Conservation (phyloP, 1,284 basidiomycete genomes). For the Austroboletus niveus region DNA sequence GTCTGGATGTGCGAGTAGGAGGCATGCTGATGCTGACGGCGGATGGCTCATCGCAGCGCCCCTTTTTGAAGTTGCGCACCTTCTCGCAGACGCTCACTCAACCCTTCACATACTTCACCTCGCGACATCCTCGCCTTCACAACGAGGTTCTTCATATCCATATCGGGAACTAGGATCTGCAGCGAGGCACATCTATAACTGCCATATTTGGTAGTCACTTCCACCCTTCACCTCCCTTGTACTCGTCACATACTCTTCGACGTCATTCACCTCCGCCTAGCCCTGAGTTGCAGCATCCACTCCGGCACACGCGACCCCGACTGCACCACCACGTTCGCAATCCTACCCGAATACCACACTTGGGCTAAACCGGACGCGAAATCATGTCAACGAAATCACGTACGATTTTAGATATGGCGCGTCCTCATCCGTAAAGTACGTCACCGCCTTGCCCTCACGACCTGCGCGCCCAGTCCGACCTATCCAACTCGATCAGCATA, state of each 20-base stretch:
- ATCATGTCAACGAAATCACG: constrained; percentile 29
- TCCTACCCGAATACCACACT: constrained; percentile 43
- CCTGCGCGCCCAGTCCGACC: constrained; percentile 95
- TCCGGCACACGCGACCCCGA: constrained; percentile 88
- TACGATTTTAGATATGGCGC: constrained; percentile 88
- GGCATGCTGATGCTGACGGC: too few relatives aligned
- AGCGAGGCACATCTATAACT: constrained; percentile 14
- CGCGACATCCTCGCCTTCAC: constrained; percentile 33
- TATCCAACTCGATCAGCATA: constrained; percentile 24
- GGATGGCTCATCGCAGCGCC: neutral
- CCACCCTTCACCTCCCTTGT: neutral
- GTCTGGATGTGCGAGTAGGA: too few relatives aligned
- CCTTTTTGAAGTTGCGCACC: constrained; percentile 36
- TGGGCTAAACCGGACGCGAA: constrained; percentile 11
- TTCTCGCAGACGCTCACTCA: constrained; percentile 17
- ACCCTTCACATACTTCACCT: constrained; percentile 38
- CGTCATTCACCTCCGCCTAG: constrained; percentile 27
- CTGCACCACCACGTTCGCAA: constrained; percentile 92
- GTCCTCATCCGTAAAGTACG: constrained; percentile 95
- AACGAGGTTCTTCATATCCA: constrained; percentile 20
- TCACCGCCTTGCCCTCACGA: constrained; percentile 86
- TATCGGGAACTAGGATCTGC: constrained; percentile 25
- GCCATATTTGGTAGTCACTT: neutral
- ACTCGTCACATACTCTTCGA: neutral
- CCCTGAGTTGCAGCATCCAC: constrained; percentile 87